phyloP scores from a whole-genome alignment of 2,329 filamentous ascomycete species.

The Cercospora berteroae region DNA sequence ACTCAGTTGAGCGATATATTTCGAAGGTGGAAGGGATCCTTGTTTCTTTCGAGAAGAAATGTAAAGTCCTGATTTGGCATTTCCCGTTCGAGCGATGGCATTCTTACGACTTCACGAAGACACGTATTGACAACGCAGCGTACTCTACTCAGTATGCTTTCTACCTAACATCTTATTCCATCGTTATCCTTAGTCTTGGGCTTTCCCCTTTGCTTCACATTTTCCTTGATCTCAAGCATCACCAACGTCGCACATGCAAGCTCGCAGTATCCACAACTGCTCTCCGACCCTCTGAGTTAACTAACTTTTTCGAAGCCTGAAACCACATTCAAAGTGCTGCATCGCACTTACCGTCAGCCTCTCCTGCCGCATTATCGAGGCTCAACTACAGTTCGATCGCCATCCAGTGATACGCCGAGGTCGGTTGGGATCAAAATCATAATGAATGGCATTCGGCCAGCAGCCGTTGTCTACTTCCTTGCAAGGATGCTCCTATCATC shows the following conservation, averaged over 20 bases:
- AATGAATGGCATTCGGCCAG: neutral
- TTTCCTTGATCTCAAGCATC: neutral
- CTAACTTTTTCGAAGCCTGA: neutral
- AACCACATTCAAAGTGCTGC: neutral
- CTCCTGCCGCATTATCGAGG: neutral
- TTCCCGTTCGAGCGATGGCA: neutral
- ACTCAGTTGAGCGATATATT: slow-evolving; percentile 35
- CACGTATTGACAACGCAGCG: neutral
- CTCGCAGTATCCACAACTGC: neutral
- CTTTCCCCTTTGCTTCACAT: neutral
- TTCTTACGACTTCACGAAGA: slow-evolving; percentile 8
- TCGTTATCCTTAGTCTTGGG: neutral
- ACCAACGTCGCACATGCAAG: neutral
- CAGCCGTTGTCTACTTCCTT: neutral
- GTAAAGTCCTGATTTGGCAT: neutral
- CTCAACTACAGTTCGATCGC: neutral
- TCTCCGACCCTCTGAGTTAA: neutral
- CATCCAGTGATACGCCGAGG: neutral
- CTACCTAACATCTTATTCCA: neutral
- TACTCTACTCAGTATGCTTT: neutral
- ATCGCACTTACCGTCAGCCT: neutral
- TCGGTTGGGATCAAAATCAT: neutral
- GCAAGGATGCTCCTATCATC: neutral
- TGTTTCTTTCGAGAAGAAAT: neutral
- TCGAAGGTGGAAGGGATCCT: neutral